A percentile compares a stretch with the other conserved stretches of the same genome.
These are phyloP conservation scores for Albizia julibrissin DNA, from an alignment of 306 rosid genomes.

Conservation along the genomic window DNA sequence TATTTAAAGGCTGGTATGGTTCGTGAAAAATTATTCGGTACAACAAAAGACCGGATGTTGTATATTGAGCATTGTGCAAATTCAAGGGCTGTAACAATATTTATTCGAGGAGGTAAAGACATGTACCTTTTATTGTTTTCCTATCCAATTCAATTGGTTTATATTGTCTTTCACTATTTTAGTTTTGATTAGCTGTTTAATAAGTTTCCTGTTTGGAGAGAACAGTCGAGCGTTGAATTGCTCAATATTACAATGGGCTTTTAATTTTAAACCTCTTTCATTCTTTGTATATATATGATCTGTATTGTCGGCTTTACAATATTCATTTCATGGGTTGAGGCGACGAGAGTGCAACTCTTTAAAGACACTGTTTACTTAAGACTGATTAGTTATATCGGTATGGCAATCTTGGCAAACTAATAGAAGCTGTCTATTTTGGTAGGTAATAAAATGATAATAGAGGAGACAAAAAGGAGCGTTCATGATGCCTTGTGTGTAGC, in stretches of 20 bases:
- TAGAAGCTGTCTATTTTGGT: constrained; percentile 27
- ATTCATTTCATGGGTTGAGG: not conserved
- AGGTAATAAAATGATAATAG: constrained; percentile 98
- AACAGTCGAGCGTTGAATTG: not conserved
- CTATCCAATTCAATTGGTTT: not conserved
- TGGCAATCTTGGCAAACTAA: constrained; percentile 29
- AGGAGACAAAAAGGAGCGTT: constrained; percentile 97
- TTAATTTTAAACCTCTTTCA: not conserved
- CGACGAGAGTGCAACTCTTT: not conserved
- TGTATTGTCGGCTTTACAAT: not conserved
- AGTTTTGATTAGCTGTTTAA: not conserved
- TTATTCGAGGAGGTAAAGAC: constrained; percentile 85
- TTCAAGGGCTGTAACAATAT: constrained; percentile 90
- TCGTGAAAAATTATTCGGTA: constrained; percentile 92
- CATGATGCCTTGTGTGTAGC: constrained; percentile 97
- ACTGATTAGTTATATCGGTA: not conserved
- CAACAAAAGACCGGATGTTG: constrained; percentile 95
- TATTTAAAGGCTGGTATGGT: constrained; percentile 82
- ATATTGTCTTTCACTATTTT: constrained; percentile 4
- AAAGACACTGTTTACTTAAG: not conserved
- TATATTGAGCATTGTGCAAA: constrained; percentile 98
- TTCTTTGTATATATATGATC: not conserved
- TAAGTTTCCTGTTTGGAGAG: not conserved
- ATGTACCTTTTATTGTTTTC: not conserved
- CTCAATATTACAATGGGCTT: not conserved